Conservation (phyloP, 1,284 basidiomycete species). For the Ganoderma leucocontextum region DNA sequence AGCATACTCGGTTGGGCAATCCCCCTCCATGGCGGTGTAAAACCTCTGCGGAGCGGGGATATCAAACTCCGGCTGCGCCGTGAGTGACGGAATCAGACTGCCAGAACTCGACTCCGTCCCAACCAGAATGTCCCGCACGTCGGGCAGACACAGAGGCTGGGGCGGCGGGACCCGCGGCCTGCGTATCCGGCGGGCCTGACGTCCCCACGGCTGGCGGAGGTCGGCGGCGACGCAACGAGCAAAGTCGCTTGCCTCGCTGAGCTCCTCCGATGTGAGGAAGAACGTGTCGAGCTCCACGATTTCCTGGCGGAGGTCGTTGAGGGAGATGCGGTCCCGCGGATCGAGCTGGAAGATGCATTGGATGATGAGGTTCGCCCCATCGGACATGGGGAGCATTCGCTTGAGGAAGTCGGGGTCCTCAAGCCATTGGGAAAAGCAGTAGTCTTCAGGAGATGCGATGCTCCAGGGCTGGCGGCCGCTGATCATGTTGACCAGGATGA, state of each 20-base stretch:
- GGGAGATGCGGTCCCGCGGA: constrained; percentile 60
- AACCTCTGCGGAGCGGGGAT: not conserved
- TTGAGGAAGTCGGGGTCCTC: constrained; percentile 73
- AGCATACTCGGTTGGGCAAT: not conserved
- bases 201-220: constrained; percentile 4
- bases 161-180: not conserved
- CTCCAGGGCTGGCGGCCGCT: constrained; percentile 91
- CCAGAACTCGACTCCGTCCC: not conserved
- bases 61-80: not conserved
- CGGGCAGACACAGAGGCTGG: not conserved
- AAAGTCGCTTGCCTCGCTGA: constrained; percentile 37
- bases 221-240: constrained; percentile 16
- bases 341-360: constrained; percentile 65
- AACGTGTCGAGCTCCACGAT: constrained; percentile 72
- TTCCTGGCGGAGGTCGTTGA: constrained; percentile 68
- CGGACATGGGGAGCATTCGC: constrained; percentile 78
- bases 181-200: not conserved
- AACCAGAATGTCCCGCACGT: not conserved
- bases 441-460: constrained; percentile 75
- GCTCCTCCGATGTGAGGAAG: constrained; percentile 67
- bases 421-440: constrained; percentile 65
- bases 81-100: not conserved
- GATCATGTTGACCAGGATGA: constrained; percentile 73
- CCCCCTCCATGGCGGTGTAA: not conserved
- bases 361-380: constrained; percentile 62